phyloP scores from a whole-genome alignment of 2,329 filamentous ascomycete species.

The Beauveria caledonica region DNA sequence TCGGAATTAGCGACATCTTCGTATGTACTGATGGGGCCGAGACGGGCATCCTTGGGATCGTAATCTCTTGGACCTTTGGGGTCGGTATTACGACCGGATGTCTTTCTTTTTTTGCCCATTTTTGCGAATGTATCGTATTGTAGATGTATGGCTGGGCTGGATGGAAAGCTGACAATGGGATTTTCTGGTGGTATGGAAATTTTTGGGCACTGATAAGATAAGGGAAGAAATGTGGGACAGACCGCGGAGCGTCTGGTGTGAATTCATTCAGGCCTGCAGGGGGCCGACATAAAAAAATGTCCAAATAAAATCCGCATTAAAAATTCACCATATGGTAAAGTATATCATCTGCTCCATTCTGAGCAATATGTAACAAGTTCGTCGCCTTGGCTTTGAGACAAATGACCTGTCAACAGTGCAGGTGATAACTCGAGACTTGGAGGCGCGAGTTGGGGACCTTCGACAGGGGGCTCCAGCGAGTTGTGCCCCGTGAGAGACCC shows the following conservation, averaged over 20 bases:
- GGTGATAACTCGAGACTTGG: not conserved
- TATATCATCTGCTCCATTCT: not conserved
- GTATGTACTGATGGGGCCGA: constrained; percentile 54
- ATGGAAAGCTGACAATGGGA: not conserved
- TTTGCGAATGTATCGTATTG: not conserved
- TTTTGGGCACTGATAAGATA: constrained; percentile 12
- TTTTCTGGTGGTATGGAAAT: constrained; percentile 8
- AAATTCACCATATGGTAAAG: not conserved
- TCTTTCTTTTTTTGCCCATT: constrained; percentile 67
- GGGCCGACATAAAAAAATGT: no score
- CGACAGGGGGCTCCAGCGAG: not conserved
- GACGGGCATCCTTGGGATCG: constrained; percentile 50
- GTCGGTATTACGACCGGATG: constrained; percentile 37
- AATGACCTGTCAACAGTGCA: not conserved
- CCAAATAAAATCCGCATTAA: not conserved
- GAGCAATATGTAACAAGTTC: not conserved
- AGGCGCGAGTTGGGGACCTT: not conserved
- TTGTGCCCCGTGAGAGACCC: not conserved
- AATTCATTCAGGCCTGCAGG: not conserved
- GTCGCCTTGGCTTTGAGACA: not conserved
- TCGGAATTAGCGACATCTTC: constrained; percentile 89
- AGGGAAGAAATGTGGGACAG: not conserved
- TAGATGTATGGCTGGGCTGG: not conserved
- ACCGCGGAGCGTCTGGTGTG: no score
- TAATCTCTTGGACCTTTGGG: constrained; percentile 46